Percentiles rank a stretch among this genome's conserved stretches.
phyloP scores from a whole-genome alignment of 768 basidiomycete species.

The Podaxis sp. region DNA sequence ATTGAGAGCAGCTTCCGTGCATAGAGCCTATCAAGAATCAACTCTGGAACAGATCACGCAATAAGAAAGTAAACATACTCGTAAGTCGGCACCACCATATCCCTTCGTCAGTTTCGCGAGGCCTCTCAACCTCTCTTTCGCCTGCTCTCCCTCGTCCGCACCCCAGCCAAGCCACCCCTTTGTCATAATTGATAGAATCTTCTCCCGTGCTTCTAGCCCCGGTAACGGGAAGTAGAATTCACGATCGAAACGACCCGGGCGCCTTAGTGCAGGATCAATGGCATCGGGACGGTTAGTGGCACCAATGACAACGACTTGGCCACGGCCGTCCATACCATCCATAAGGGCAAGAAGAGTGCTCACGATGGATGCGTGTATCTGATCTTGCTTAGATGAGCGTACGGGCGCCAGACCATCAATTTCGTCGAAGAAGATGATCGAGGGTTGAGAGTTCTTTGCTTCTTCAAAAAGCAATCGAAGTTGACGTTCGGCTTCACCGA shows the following conservation, averaged over 20 bases:
- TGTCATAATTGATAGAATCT: slow-evolving; percentile 90
- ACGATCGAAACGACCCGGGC: slow-evolving; percentile 94
- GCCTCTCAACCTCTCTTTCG: slow-evolving; percentile 74
- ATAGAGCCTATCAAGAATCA: slow-evolving; percentile 65
- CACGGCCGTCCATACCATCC: slow-evolving; percentile 99
- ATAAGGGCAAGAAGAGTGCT: slow-evolving; percentile 94
- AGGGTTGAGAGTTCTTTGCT: slow-evolving; percentile 87
- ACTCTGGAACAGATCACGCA: slow-evolving; percentile 12
- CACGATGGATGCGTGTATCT: slow-evolving; percentile 97
- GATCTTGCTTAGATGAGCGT: slow-evolving; percentile 97
- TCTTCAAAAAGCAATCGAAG: slow-evolving; percentile 94
- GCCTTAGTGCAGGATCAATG: slow-evolving; percentile 92
- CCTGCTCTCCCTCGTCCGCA: slow-evolving; percentile 30
- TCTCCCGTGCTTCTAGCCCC: slow-evolving; percentile 77
- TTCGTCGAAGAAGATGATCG: slow-evolving; percentile 99
- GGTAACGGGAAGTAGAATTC: slow-evolving; percentile 98
- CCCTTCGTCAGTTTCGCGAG: slow-evolving; percentile 92
- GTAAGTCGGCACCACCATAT: slow-evolving; percentile 94
- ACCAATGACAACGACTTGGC: slow-evolving; percentile 96
- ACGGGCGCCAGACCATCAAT: slow-evolving; percentile 99
- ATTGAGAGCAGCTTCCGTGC: slow-evolving; percentile 95
- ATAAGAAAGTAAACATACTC: slow-evolving; percentile 52
- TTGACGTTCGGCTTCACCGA: slow-evolving; percentile 97
- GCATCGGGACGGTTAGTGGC: slow-evolving; percentile 98
- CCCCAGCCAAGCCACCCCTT: slow-evolving; percentile 86